Evolutionary conservation across 2,329 filamentous ascomycete species (phyloP).

Genomic region (Colletotrichum godetiae): DNA sequence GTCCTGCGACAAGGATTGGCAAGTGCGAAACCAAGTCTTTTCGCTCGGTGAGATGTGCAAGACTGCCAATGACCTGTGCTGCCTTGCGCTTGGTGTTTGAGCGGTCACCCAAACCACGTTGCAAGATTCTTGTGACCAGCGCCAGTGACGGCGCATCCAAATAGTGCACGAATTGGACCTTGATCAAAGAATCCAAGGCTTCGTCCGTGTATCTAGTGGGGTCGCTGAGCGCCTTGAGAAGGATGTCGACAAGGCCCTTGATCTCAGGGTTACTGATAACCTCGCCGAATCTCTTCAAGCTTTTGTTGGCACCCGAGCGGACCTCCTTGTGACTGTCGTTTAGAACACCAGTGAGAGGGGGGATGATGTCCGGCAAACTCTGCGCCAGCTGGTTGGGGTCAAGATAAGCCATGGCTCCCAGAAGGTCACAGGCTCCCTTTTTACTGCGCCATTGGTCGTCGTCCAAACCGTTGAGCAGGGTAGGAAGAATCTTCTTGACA

Average conservation of each 20-base stretch:
- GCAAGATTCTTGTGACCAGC: slow-evolving; percentile 92
- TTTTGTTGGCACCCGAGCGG: slow-evolving; percentile 89
- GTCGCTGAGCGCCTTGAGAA: slow-evolving; percentile 96
- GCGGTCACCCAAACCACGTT: slow-evolving; percentile 89
- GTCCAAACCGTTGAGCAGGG: slow-evolving; percentile 89
- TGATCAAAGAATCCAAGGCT: slow-evolving; percentile 92
- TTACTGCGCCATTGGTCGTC: slow-evolving; percentile 98
- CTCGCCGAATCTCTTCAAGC: slow-evolving; percentile 96
- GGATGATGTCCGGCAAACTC: slow-evolving; percentile 96
- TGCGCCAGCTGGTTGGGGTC: slow-evolving; percentile 94
- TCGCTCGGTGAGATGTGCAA: slow-evolving; percentile 95
- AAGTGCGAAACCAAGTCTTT: slow-evolving; percentile 93
- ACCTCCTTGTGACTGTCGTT: slow-evolving; percentile 99
- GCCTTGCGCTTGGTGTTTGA: slow-evolving; percentile 97
- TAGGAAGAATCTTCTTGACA: slow-evolving; percentile 94
- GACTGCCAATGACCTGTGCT: slow-evolving; percentile 95
- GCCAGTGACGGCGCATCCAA: slow-evolving; percentile 97
- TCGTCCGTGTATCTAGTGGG: slow-evolving; percentile 97
- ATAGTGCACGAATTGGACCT: slow-evolving; percentile 98
- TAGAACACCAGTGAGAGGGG: slow-evolving; percentile 90
- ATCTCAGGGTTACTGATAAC: slow-evolving; percentile 99
- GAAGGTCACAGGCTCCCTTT: slow-evolving; percentile 94
- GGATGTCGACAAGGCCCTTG: slow-evolving; percentile 88
- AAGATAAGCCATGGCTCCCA: slow-evolving; percentile 98
- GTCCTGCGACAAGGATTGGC: slow-evolving; percentile 89